Conservation (phyloP, 2,329 filamentous ascomycete species). For the Pseudophaeomoniella oleicola region DNA sequence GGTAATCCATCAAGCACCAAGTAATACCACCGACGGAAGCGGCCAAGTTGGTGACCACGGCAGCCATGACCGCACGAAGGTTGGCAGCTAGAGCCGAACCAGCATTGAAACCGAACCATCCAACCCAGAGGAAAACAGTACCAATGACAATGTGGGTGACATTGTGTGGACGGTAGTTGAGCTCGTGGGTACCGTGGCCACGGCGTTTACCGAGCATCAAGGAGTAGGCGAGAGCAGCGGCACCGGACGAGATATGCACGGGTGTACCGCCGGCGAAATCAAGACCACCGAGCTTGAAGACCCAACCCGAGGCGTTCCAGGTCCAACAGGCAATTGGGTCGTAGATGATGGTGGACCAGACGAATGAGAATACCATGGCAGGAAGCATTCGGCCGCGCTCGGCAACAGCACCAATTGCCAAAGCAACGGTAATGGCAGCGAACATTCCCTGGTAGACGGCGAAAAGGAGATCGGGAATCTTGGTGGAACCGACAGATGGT, state of each 20-base stretch:
- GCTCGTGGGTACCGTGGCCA: constrained; percentile 71
- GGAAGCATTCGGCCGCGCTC: constrained; percentile 81
- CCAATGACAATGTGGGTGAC: constrained; percentile 85
- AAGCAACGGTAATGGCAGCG: constrained; percentile 46
- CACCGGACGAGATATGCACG: constrained; percentile 74
- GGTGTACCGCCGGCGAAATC: constrained; percentile 86
- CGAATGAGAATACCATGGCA: constrained; percentile 81
- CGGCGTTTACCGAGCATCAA: constrained; percentile 79
- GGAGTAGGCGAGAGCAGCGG: constrained; percentile 74
- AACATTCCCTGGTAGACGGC: constrained; percentile 82
- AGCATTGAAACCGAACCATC: constrained; percentile 92
- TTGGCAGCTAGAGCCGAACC: constrained; percentile 71
- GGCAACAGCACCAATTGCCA: constrained; percentile 71
- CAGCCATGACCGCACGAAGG: constrained; percentile 73
- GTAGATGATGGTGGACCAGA: constrained; percentile 83
- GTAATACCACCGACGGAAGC: constrained; percentile 75
- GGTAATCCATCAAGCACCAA: constrained; percentile 80
- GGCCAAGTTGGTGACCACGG: constrained; percentile 71
- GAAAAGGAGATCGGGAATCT: constrained; percentile 71
- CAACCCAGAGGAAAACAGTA: constrained; percentile 88
- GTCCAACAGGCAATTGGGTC: constrained; percentile 92
- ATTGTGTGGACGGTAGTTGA: constrained; percentile 87
- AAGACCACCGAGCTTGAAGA: constrained; percentile 61
- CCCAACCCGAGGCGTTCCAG: constrained; percentile 77
- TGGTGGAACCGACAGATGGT: constrained; percentile 58